phyloP scores from a whole-genome alignment of 495 filamentous ascomycete genomes.

The Penicillium arizonense region DNA sequence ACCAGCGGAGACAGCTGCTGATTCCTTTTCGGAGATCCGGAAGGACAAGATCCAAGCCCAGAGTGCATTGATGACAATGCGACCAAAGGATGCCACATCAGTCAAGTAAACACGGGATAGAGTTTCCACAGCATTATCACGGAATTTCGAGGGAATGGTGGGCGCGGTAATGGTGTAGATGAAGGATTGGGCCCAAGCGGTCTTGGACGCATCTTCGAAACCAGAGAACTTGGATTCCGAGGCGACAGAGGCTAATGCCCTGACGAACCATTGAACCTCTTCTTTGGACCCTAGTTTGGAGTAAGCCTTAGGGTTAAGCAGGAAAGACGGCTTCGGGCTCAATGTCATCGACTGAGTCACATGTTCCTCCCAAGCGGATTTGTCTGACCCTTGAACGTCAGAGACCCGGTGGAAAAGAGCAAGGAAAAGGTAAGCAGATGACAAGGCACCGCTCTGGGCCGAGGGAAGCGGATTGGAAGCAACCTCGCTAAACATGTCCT shows the following conservation, averaged over 20 bases:
- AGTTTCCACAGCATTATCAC: slow-evolving; percentile 54
- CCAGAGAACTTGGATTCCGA: slow-evolving; percentile 34
- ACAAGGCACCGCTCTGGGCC: slow-evolving; percentile 72
- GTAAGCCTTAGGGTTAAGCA: slow-evolving; percentile 81
- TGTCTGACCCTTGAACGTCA: slow-evolving; percentile 29
- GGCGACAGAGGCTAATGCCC: slow-evolving; percentile 64
- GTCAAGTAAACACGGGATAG: slow-evolving; percentile 59
- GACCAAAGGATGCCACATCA: slow-evolving; percentile 52
- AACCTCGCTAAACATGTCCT: slow-evolving; percentile 76
- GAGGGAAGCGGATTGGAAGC: slow-evolving; percentile 70
- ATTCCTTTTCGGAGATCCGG: slow-evolving; percentile 72
- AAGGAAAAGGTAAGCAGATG: slow-evolving; percentile 70
- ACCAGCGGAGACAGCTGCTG: slow-evolving; percentile 65
- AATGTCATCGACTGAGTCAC: slow-evolving; percentile 59
- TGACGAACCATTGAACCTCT: slow-evolving; percentile 73
- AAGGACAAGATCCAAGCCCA: slow-evolving; percentile 78
- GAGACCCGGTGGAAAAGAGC: slow-evolving; percentile 49
- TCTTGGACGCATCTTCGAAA: slow-evolving; percentile 35
- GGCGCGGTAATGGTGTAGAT: slow-evolving; percentile 72
- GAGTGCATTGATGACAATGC: slow-evolving; percentile 63
- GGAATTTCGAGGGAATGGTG: slow-evolving; percentile 52
- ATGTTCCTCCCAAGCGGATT: slow-evolving; percentile 47
- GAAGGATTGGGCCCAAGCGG: slow-evolving; percentile 77
- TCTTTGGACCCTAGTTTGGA: slow-evolving; percentile 68
- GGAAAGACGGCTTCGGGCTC: slow-evolving; percentile 76